Conservation (phyloP, 805 yeast species). For the Yarrowia bubula region DNA sequence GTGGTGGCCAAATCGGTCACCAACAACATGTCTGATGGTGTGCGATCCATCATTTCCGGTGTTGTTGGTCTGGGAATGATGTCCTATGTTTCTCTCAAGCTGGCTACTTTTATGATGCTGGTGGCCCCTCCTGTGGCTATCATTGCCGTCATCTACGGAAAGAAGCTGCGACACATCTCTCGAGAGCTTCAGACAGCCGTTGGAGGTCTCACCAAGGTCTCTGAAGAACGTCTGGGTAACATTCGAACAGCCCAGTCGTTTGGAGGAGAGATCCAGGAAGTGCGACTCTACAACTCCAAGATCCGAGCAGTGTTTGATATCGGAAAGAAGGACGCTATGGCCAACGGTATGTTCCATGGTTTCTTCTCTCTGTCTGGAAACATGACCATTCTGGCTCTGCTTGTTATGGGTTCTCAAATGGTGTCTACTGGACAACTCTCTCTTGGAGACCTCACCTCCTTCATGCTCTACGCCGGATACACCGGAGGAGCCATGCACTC, state of each 20-base stretch:
- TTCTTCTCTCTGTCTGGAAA: constrained; percentile 84
- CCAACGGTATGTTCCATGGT: constrained; percentile 74
- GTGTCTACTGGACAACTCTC: constrained; percentile 73
- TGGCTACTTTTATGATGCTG: constrained; percentile 76
- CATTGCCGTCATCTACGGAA: constrained; percentile 81
- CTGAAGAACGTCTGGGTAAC: constrained; percentile 87
- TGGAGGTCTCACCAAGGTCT: constrained; percentile 82
- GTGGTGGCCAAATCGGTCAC: constrained; percentile 83
- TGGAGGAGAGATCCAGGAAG: constrained; percentile 78
- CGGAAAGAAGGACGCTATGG: constrained; percentile 75
- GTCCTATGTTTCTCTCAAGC: constrained; percentile 78
- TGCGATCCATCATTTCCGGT: constrained; percentile 78
- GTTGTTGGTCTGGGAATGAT: constrained; percentile 87
- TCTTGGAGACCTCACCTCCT: constrained; percentile 85
- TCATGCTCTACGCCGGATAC: constrained; percentile 92
- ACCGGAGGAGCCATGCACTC: constrained; percentile 94
- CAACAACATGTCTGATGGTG: constrained; percentile 89
- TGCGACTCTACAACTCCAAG: constrained; percentile 68
- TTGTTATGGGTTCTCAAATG: constrained; percentile 79
- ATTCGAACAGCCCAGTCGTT: constrained; percentile 86
- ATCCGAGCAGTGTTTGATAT: constrained; percentile 62
- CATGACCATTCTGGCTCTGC: constrained; percentile 67
- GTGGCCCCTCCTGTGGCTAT: constrained; percentile 80
- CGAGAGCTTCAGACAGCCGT: constrained; percentile 76
- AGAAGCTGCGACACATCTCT: constrained; percentile 69